Percentiles rank a stretch among this genome's conserved stretches.
These are phyloP conservation scores for Juncus effusus DNA, from an alignment of 176 grass and related monocot species.

Conservation along the genomic window DNA sequence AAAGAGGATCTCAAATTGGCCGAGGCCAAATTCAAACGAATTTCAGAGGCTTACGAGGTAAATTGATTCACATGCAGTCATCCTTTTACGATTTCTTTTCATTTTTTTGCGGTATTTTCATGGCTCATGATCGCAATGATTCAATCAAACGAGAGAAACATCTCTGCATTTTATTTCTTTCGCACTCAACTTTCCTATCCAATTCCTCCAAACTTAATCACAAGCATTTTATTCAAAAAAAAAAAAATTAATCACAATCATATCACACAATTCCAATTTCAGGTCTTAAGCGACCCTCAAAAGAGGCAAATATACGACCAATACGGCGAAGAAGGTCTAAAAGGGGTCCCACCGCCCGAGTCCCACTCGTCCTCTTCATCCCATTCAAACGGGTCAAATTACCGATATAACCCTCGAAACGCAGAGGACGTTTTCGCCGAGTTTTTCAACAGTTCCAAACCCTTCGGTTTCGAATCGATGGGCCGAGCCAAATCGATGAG, in stretches of 20 bases:
- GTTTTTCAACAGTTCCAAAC: conserved; percentile 75
- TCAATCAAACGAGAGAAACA: not conserved
- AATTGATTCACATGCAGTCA: not conserved
- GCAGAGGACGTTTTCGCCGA: conserved; percentile 93
- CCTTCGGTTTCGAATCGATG: conserved; percentile 66
- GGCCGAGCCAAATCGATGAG: conserved; percentile 79
- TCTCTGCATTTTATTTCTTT: not conserved
- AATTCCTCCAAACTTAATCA: not conserved
- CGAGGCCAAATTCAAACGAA: conserved; percentile 89
- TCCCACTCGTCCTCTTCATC: conserved; percentile 48
- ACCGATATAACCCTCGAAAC: conserved; percentile 69
- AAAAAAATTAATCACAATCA: conserved; percentile 7
- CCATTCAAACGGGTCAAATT: conserved; percentile 34
- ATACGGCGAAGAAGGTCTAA: conserved; percentile 74
- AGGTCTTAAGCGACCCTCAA: conserved; percentile 87
- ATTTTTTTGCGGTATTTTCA: not conserved
- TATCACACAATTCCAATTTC: conserved; percentile 12
- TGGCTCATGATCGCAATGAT: conserved; percentile 5
- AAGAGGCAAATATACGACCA: conserved; percentile 81
- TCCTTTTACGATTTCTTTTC: not conserved
- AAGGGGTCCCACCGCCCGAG: conserved; percentile 45
- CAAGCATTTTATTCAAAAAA: too few species aligned
- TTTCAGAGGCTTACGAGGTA: conserved; percentile 96
- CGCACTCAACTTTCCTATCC: not conserved
- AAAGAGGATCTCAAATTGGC: conserved; percentile 59